These are phyloP conservation scores for Neofusicoccum umdonicola DNA, from an alignment of 2,329 filamentous ascomycete species.

Conservation along the genomic window DNA sequence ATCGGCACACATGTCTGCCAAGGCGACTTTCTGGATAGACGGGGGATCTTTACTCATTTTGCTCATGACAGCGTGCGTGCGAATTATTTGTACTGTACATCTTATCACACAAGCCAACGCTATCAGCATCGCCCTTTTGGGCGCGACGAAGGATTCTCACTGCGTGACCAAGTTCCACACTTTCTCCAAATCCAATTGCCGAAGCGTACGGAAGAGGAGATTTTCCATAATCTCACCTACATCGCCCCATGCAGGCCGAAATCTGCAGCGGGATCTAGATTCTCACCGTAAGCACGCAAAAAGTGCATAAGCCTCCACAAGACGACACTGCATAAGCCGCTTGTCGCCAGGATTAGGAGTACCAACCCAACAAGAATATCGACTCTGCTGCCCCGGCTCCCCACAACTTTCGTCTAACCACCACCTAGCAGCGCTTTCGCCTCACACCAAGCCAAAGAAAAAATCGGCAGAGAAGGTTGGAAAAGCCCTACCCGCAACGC, in stretches of 20 bases:
- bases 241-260: not conserved
- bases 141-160: conserved; percentile 7
- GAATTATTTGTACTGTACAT: conserved; percentile 6
- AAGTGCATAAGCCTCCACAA: not conserved
- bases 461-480: too few species aligned
- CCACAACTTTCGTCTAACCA: not conserved
- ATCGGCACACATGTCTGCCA: not conserved
- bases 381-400: not conserved
- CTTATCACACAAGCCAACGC: not conserved
- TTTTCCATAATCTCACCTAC: not conserved
- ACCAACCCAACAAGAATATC: not conserved
- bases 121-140: not conserved
- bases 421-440: too few species aligned
- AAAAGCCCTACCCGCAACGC: not conserved
- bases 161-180: not conserved
- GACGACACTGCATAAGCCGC: not conserved
- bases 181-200: not conserved
- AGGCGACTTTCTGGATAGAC: conserved; percentile 6
- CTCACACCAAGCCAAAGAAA: too few species aligned
- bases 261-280: conserved; percentile 14
- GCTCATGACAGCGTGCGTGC: conserved; percentile 9
- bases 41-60: conserved; percentile 5
- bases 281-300: conserved; percentile 11
- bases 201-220: not conserved
- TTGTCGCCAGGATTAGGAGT: not conserved